Evolutionary conservation across 768 basidiomycete genomes (phyloP).

Genomic region (Collybia nuda): DNA sequence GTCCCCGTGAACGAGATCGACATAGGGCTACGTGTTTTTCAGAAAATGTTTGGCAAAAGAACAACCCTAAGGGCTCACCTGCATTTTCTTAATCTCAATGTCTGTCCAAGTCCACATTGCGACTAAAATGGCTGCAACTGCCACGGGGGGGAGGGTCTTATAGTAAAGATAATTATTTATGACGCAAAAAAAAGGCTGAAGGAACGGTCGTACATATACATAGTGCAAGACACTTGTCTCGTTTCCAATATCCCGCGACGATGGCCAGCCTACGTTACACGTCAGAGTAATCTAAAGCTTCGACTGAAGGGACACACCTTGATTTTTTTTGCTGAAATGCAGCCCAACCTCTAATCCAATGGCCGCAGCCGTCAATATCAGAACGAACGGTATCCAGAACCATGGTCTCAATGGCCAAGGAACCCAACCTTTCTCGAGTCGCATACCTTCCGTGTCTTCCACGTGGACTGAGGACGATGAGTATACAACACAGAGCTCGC

Average conservation of each 20-base stretch:
- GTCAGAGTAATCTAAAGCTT: not conserved
- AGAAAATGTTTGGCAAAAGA: not conserved
- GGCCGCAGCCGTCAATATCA: constrained; percentile 35
- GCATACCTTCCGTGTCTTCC: too few relatives aligned
- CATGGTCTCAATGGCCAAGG: constrained; percentile 45
- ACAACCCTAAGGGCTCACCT: constrained; percentile 27
- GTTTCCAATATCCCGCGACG: constrained; percentile 28
- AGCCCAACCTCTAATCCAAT: constrained; percentile 47
- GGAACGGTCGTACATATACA: constrained; percentile 41
- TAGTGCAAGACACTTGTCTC: constrained; percentile 45
- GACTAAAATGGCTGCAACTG: constrained; percentile 46
- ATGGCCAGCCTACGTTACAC: constrained; percentile 40
- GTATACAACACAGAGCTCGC: too few relatives aligned
- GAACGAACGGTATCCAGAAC: constrained; percentile 44
- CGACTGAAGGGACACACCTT: constrained; percentile 27
- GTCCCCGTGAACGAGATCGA: constrained; percentile 56
- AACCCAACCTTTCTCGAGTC: constrained; percentile 27
- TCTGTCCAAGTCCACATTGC: constrained; percentile 59
- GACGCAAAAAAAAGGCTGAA: not conserved
- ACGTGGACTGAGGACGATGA: too few relatives aligned
- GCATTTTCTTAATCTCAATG: constrained; percentile 56
- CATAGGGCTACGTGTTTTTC: constrained; percentile 42
- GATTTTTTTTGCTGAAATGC: constrained; percentile 43
- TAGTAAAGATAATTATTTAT: constrained; percentile 1
- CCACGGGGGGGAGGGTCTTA: constrained; percentile 54